Evolutionary conservation across 2,329 filamentous ascomycete genomes (phyloP).

Genomic region (Boeremia exigua): DNA sequence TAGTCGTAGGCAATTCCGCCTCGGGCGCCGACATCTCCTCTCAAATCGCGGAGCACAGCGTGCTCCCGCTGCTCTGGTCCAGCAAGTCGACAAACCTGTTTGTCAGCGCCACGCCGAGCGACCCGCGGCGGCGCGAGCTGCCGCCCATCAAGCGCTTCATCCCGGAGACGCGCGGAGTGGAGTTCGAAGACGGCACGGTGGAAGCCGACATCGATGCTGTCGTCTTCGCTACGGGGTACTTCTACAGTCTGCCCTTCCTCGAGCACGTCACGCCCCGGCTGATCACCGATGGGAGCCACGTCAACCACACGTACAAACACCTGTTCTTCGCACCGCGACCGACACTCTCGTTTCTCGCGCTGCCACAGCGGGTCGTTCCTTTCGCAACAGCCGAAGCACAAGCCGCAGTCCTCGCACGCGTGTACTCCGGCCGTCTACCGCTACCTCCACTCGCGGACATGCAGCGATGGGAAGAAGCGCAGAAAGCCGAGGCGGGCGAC

Average conservation of each 20-base stretch:
- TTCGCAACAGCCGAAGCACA: conserved; percentile 83
- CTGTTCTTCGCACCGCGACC: conserved; percentile 77
- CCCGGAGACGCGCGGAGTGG: conserved; percentile 65
- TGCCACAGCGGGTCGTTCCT: conserved; percentile 86
- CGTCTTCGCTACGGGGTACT: conserved; percentile 88
- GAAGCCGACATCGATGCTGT: conserved; percentile 75
- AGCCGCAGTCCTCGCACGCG: conserved; percentile 74
- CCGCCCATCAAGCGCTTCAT: conserved; percentile 62
- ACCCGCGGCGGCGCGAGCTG: conserved; percentile 62
- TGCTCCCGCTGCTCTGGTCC: conserved; percentile 62
- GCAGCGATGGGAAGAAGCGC: conserved; percentile 67
- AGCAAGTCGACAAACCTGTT: conserved; percentile 22
- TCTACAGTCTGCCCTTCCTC: conserved; percentile 82
- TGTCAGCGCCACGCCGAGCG: conserved; percentile 27
- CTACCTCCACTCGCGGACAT: conserved; percentile 71
- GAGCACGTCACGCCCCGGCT: conserved; percentile 62
- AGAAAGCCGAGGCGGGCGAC: conserved; percentile 52
- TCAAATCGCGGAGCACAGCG: conserved; percentile 71
- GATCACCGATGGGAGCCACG: conserved; percentile 71
- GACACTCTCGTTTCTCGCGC: conserved; percentile 75
- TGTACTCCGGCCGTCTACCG: conserved; percentile 73
- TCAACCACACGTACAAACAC: conserved; percentile 78
- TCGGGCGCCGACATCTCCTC: conserved; percentile 83
- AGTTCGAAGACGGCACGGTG: conserved; percentile 69
- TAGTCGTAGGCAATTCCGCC: conserved; percentile 84